Base-by-base conservation (phyloP, 2,329 filamentous ascomycete species). In the Hirsutella minnesotensis region DNA sequence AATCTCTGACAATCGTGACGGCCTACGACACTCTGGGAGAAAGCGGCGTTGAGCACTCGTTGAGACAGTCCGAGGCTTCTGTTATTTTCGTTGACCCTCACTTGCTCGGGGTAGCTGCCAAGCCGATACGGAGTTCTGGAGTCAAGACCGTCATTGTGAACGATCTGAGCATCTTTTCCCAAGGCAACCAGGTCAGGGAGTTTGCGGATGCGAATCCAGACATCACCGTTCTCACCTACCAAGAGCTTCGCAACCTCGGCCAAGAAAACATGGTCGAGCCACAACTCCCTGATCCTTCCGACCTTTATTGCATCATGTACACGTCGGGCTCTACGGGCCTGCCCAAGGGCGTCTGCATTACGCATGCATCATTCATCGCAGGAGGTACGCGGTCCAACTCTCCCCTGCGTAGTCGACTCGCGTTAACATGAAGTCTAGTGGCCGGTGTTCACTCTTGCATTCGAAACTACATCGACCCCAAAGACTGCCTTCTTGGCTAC, bases 21-120 rank as follows among this genome's bases (percentile, higher is more conserved):
- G 88, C 89, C 40, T 95, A 95, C 64, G 89, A 95, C 62, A 94
- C 88, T 24, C 81, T 95, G 37, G 89, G 89, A 42, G 77, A 86
- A 55, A 79, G 81, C 48, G 89, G 88, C 38, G 75, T 95, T 49
- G 79, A 83, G 66, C 88, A 94, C 68, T 94, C 88, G 3, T 75
- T 95, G 50, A 71, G 80, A 18, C 85, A 94, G 65, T 92, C 87
- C 42, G 71, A 80, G 48, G 83, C 86, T 41, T 79, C 79, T 54
- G 81, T 82, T 61, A 90, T 95, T 70, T 95, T 89, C 65, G 75
- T 87, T 48, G 89, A 95, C 58, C 83, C 89, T 9, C 79, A 85
- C 53, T 78, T 95, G 40, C 67, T 83, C 47, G 73, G 76, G 58
- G 75, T 79, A 5, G 71, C 79, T 37, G 56, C 65, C 29, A 65